Evolutionary conservation across 371 early-diverging fungal genomes (phyloP), one percentile per base, ranked within the genome.

Genomic region (Apophysomyces ossiformis): DNA sequence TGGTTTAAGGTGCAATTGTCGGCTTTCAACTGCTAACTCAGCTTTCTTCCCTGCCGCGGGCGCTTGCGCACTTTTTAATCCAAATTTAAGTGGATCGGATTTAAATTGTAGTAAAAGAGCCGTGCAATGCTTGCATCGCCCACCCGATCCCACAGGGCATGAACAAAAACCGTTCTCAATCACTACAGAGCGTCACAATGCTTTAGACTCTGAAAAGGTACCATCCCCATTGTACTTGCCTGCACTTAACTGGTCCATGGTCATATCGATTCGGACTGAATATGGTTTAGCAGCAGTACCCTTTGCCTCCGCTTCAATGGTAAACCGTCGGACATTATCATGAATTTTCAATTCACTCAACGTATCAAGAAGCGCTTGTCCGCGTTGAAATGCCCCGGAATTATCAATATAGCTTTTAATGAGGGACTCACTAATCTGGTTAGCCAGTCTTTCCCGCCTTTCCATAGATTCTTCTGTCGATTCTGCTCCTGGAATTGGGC

Each of bases 51-150:
- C 5, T 13, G 41, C 41, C 13, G 0, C 5, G 11, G 41, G 41
- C 8, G 5, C 13, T 41, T 41, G 41, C 41, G 5, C 11, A 41
- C 13, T 41, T 41, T 41, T 41, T 2, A 41, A 41, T 7, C 65
- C 63, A 36, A 67, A 64, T 35, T 67, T 58, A 36, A 46, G 61
- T 3, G 54, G 37, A 15, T 70, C 61, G 15, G 56, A 15, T 60
- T 63, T 63, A 16, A 71, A 71, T n/a, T 41, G 62, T 7, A 65
- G 36, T 11, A 71, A 36, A 13, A 68, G 35, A 0, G 68, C 61
- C 16, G 58, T 41, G 50, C 68, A 65, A 37, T 71, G 72, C 36
- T 71, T 71, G 47, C 72, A 71, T 60, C 57, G 64, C 7, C 72
- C 72, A 7, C 44, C 13, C 21, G 43, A 44, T 21, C 72, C 72